Percentiles rank a stretch among this genome's conserved stretches.
phyloP scores from a whole-genome alignment of 176 grass and related monocot genomes.

The Aegilops speltoides region DNA sequence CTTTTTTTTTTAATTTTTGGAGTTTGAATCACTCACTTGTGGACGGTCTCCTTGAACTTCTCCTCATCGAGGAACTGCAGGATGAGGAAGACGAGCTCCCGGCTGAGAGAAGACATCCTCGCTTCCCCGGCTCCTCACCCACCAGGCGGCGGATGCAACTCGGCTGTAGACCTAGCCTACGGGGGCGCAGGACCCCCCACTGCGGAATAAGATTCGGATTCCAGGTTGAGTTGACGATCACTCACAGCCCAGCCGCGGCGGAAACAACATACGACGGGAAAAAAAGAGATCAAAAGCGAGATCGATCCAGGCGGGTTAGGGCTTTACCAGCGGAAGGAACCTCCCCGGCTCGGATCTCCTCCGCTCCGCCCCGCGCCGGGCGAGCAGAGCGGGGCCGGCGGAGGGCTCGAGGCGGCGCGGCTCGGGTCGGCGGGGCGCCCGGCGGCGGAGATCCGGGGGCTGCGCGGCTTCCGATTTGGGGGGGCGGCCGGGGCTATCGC shows the following conservation, averaged over 20 bases:
- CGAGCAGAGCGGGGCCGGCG: background rate
- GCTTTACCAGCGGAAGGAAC: conserved; percentile 30
- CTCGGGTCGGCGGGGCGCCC: background rate
- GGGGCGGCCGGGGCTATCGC: conserved; percentile 18
- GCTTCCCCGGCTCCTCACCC: conserved; percentile 21
- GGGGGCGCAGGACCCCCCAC: conserved; percentile 24
- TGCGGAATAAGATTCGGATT: conserved; percentile 8
- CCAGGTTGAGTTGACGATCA: background rate
- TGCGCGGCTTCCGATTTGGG: conserved; percentile 39
- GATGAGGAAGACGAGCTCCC: conserved; percentile 81
- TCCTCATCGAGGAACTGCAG: conserved; percentile 97
- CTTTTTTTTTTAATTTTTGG: background rate
- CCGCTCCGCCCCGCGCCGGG: conserved; percentile 6
- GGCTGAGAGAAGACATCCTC: conserved; percentile 69
- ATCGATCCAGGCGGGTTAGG: conserved; percentile 27
- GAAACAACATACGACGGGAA: background rate
- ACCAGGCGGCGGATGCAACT: conserved; percentile 26
- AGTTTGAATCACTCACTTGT: conserved; percentile 56
- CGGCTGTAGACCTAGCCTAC: conserved; percentile 16
- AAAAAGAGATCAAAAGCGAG: conserved; percentile 14
- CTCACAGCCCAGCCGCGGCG: background rate
- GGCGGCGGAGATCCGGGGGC: conserved; percentile 35
- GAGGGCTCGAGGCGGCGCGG: background rate
- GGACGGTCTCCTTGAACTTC: conserved; percentile 84
- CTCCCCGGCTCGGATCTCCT: conserved; percentile 24